Conservation (phyloP, 352 stramenopile species). For the Globisporangium uncinulatum region DNA sequence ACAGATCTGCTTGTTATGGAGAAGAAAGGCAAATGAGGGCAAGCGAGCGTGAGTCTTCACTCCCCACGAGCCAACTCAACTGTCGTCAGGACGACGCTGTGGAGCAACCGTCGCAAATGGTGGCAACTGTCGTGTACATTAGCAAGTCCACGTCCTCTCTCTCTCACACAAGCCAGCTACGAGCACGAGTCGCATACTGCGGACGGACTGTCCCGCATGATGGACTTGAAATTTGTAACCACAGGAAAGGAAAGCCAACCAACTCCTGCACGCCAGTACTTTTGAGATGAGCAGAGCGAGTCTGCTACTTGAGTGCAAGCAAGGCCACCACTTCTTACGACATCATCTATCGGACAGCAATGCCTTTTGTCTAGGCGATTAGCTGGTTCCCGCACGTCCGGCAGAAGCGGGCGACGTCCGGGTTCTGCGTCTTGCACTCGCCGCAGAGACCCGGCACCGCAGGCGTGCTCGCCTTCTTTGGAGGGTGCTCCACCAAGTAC, state of each 20-base stretch:
- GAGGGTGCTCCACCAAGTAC: conserved; percentile 73
- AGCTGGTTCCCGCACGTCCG: conserved; percentile 75
- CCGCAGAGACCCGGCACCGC: conserved; percentile 53
- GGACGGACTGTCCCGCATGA: too few relatives aligned
- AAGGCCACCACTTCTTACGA: background rate
- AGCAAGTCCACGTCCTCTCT: too few relatives aligned
- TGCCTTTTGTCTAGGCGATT: conserved; percentile 28
- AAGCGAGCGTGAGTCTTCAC: too few relatives aligned
- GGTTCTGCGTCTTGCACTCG: conserved; percentile 70
- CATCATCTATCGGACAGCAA: conserved; percentile 1
- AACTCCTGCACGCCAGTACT: too few relatives aligned
- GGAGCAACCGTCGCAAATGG: too few relatives aligned
- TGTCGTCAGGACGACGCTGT: too few relatives aligned
- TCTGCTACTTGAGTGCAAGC: background rate
- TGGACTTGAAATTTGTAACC: too few relatives aligned
- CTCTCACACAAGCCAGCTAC: too few relatives aligned
- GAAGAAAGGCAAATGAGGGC: conserved; percentile 1
- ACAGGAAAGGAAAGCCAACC: too few relatives aligned
- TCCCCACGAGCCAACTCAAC: too few relatives aligned
- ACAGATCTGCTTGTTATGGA: background rate
- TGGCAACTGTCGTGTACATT: too few relatives aligned
- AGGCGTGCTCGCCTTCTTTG: conserved; percentile 27
- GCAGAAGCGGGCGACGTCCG: conserved; percentile 69
- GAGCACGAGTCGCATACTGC: too few relatives aligned
- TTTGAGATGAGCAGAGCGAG: background rate